Conservation (phyloP, 768 basidiomycete species). For the Cystobasidium tubakii region DNA sequence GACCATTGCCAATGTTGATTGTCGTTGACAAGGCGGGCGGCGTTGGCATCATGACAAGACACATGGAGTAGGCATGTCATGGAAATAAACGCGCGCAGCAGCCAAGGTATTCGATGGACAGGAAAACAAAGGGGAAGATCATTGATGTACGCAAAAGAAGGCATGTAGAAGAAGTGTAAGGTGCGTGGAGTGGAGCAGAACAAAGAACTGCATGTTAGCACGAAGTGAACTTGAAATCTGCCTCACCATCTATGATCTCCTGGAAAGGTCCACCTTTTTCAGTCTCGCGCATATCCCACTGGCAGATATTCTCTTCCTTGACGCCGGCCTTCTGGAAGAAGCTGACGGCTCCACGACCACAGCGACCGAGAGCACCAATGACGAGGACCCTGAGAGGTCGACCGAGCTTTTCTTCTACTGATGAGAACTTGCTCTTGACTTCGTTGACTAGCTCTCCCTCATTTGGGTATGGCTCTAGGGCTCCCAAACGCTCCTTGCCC, state of each 20-base stretch:
- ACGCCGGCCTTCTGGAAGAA: constrained; percentile 94
- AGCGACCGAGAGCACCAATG: constrained; percentile 90
- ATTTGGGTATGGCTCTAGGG: constrained; percentile 71
- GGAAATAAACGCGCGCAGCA: constrained; percentile 7
- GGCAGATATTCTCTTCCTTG: constrained; percentile 81
- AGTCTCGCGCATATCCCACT: constrained; percentile 97
- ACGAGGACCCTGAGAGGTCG: constrained; percentile 71
- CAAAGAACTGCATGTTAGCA: constrained; percentile 10
- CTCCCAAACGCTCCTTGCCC: constrained; percentile 58
- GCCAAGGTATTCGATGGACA: not conserved
- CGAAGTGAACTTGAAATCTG: not conserved
- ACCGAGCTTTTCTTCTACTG: constrained; percentile 57
- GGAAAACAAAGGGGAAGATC: not conserved
- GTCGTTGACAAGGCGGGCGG: not conserved
- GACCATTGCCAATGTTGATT: not conserved
- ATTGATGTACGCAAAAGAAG: not conserved
- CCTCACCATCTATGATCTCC: constrained; percentile 72
- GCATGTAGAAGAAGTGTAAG: not conserved
- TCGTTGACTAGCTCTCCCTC: constrained; percentile 73
- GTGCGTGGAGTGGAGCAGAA: not conserved
- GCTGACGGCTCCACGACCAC: constrained; percentile 89
- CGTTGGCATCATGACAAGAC: constrained; percentile 7
- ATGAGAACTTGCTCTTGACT: constrained; percentile 64
- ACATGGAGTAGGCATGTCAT: constrained; percentile 4
- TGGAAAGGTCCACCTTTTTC: constrained; percentile 92